These are phyloP conservation scores for Colletotrichum coccodes DNA, from an alignment of 2,329 filamentous ascomycete species.

Conservation along the genomic window DNA sequence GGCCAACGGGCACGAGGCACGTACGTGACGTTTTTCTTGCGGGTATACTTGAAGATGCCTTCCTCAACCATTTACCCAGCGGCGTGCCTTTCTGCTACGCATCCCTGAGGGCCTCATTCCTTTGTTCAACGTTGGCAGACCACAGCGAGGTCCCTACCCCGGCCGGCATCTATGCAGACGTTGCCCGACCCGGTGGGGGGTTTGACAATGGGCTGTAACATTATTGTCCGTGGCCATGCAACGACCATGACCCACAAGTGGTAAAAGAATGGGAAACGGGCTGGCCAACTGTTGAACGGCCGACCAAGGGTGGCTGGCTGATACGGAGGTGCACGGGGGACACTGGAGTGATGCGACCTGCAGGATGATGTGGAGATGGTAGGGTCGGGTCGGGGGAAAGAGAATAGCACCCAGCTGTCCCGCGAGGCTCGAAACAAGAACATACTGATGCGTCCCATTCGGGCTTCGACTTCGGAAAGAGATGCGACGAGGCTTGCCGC, in stretches of 20 bases:
- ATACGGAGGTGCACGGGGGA: slow-evolving; percentile 6
- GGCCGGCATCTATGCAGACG: background rate
- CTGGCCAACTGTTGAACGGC: background rate
- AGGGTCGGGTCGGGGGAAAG: background rate
- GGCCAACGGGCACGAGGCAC: background rate
- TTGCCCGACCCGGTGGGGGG: slow-evolving; percentile 4
- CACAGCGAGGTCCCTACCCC: background rate
- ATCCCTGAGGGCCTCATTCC: background rate
- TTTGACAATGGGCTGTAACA: background rate
- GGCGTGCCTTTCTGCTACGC: background rate
- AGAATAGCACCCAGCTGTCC: background rate
- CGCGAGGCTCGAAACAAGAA: background rate
- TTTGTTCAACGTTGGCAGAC: background rate
- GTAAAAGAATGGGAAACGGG: background rate
- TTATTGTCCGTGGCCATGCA: background rate
- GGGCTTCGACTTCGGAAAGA: background rate
- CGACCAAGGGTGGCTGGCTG: background rate
- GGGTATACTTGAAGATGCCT: background rate
- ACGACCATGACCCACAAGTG: background rate
- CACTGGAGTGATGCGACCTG: slow-evolving; percentile 4
- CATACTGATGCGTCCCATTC: background rate
- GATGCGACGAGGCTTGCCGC: background rate
- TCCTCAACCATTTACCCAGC: background rate
- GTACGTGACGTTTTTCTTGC: background rate
- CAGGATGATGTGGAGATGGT: background rate